Conservation (phyloP, 495 filamentous ascomycete genomes). For the Schizothecium vesticola region DNA sequence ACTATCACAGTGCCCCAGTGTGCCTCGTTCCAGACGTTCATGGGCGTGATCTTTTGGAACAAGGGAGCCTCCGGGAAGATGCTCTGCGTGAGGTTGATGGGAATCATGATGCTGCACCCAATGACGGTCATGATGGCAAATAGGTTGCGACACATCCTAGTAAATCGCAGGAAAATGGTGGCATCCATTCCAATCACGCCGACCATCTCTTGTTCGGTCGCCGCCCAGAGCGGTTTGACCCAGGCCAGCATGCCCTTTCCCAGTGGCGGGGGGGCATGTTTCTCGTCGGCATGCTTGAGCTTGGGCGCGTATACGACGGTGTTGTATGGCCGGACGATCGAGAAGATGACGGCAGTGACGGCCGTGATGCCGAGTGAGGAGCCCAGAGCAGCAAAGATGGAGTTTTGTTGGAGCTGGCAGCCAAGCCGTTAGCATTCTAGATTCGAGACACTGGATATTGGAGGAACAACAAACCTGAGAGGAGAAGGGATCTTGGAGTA, state of each 20-base stretch:
- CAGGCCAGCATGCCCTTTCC: conserved; percentile 83
- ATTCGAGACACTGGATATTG: background rate
- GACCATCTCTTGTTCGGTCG: conserved; percentile 69
- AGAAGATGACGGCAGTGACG: conserved; percentile 73
- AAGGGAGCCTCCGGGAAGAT: conserved; percentile 44
- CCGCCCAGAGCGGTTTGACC: conserved; percentile 69
- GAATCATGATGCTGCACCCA: conserved; percentile 76
- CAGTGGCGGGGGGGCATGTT: conserved; percentile 86
- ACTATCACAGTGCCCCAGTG: conserved; percentile 80
- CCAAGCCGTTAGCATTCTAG: background rate
- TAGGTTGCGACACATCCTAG: conserved; percentile 86
- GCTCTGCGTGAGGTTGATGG: conserved; percentile 63
- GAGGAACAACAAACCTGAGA: conserved; percentile 30
- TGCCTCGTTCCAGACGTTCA: conserved; percentile 49
- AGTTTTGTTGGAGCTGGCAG: conserved; percentile 28
- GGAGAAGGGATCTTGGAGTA: conserved; percentile 47
- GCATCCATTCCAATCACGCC: conserved; percentile 84
- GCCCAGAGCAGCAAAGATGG: conserved; percentile 73
- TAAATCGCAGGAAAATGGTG: conserved; percentile 81
- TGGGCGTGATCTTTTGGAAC: conserved; percentile 47
- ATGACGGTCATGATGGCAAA: conserved; percentile 69
- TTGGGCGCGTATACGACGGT: conserved; percentile 90
- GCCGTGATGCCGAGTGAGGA: conserved; percentile 72
- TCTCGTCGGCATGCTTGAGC: conserved; percentile 84
- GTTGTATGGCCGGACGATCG: conserved; percentile 83